Percentiles rank a stretch among this genome's conserved stretches.
Evolutionary conservation across 371 early-diverging fungal genomes (phyloP).

Genomic region (Batkoa obscura): DNA sequence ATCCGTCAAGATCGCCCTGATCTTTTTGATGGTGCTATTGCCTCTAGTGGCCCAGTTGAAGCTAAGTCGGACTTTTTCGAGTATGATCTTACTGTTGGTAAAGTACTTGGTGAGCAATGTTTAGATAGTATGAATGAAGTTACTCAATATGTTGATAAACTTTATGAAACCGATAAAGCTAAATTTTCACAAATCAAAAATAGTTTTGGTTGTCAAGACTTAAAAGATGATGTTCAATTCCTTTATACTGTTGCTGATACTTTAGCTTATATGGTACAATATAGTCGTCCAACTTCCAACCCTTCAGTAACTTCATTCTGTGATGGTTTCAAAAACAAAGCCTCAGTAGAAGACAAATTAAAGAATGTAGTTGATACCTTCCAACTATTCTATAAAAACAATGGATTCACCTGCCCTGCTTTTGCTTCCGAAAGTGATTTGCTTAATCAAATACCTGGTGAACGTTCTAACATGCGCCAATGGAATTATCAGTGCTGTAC

Average conservation of each 20-base stretch:
- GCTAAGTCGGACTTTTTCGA: slow-evolving; percentile 34
- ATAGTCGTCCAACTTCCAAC: not conserved
- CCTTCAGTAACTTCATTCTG: not conserved
- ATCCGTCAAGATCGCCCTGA: slow-evolving; percentile 40
- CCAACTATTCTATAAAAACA: not conserved
- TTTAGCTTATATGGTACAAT: slow-evolving; percentile 2
- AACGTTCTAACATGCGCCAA: not conserved
- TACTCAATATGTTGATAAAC: not conserved
- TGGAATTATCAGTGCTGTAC: slow-evolving; percentile 27
- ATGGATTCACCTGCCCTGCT: not conserved
- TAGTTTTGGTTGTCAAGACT: not conserved
- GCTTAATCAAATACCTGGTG: not conserved
- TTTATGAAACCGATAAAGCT: not conserved
- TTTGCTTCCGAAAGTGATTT: not conserved
- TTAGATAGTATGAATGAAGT: not conserved
- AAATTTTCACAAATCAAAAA: not conserved
- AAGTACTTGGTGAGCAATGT: not conserved
- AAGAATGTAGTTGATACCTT: not conserved
- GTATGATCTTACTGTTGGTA: slow-evolving; percentile 15
- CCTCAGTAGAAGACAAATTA: not conserved
- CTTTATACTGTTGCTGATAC: slow-evolving; percentile 1
- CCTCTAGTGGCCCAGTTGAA: slow-evolving; percentile 46
- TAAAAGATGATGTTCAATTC: not conserved
- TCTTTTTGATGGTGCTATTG: slow-evolving; percentile 40
- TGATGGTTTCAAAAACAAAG: not conserved